These are phyloP conservation scores for Jaapia argillacea DNA, from an alignment of 768 basidiomycete species.

Conservation along the genomic window DNA sequence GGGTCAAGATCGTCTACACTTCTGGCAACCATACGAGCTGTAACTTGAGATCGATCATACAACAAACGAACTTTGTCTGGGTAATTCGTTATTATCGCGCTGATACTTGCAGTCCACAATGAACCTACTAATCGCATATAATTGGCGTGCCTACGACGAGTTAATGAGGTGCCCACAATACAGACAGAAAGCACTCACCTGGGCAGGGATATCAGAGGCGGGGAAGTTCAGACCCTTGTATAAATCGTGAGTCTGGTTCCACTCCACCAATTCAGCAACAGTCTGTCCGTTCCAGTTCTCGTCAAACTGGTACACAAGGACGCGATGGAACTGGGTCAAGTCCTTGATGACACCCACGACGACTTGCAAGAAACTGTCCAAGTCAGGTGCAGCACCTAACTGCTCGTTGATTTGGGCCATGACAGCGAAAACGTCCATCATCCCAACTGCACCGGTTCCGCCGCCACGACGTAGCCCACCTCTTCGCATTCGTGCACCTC, in stretches of 20 bases:
- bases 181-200: slow-evolving; percentile 28
- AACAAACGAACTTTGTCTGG: slow-evolving; percentile 54
- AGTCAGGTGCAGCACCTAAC: slow-evolving; percentile 50
- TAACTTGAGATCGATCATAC: slow-evolving; percentile 63
- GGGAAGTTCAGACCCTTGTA: slow-evolving; percentile 69
- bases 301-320: slow-evolving; percentile 78
- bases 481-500: slow-evolving; percentile 9
- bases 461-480: slow-evolving; percentile 16
- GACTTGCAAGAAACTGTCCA: slow-evolving; percentile 63
- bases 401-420: slow-evolving; percentile 79
- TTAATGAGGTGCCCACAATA: not conserved
- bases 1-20: slow-evolving; percentile 51
- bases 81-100: not conserved
- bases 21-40: slow-evolving; percentile 63
- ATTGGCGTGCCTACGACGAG: slow-evolving; percentile 9
- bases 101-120: too few relatives aligned
- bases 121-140: slow-evolving; percentile 19
- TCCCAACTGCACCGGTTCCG: slow-evolving; percentile 27
- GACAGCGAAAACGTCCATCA: slow-evolving; percentile 76
- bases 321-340: slow-evolving; percentile 73
- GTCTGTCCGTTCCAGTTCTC: slow-evolving; percentile 72
- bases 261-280: slow-evolving; percentile 74
- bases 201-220: slow-evolving; percentile 57
- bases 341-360: slow-evolving; percentile 69
- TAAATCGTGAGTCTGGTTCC: slow-evolving; percentile 62